Base-by-base conservation (phyloP, 371 early-diverging fungal genomes). In the Mortierella sp. region DNA sequence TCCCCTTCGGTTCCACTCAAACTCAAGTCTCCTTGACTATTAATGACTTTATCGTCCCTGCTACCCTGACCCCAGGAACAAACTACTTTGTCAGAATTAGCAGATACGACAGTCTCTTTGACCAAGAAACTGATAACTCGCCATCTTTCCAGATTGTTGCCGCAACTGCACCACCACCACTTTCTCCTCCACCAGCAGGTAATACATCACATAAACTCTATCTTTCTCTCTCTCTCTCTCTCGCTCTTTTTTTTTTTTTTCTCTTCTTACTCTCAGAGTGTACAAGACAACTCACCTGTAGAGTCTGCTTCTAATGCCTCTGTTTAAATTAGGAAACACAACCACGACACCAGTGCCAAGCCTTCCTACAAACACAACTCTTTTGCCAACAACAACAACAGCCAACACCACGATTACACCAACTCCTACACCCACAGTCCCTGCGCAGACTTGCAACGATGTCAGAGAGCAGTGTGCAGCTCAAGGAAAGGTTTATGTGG, bases 391-490 rank as follows among this genome's bases (percentile, higher is more conserved):
- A 5, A 6, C 20, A 16, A 61, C 61, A 12, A n/a, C 62, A 1
- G 52, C 37, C 5, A 43, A 49, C 24, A 39, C 62, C 40, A 45
- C 52, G 2, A 26, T 66, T 8, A 51, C 70, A 39, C 16, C 70
- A 16, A 61, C 75, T 0, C 70, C 70, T 6, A 59, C 73, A 9
- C 54, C 73, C 0, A 78, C 73, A 5, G 32, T 64, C 35, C 63
- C 77, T 14, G 57, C 65, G 3, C 61, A 63, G 35, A 68, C 74
- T 8, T 78, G 79, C 22, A 55, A 64, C 3, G 79, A 78, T 26
- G 39, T 78, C 40, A 47, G 67, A 64, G 67, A 78, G 28, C 79
- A 78, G 47, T 78, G 79, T 64, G 79, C 74, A 3, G 73, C 79
- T 2, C 79, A 78, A 39, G 68, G 74, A 20, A 64, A 54, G 14